Conservation (phyloP, 768 basidiomycete genomes). For the Hysterangium stoloniferum region DNA sequence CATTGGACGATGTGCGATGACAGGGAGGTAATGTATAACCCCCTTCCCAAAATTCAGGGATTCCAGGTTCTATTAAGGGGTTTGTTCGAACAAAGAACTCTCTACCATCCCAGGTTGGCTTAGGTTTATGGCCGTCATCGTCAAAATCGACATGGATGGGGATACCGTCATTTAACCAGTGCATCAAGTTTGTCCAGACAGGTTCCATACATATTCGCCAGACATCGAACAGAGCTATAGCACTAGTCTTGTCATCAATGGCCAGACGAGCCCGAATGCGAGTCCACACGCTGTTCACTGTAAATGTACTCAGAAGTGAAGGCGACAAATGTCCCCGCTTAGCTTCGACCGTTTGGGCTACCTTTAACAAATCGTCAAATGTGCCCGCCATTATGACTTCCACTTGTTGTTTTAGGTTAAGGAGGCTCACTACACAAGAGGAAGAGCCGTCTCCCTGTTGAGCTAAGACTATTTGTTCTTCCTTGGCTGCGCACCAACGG, state of each 20-base stretch:
- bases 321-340: constrained; percentile 34
- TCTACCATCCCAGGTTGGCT: constrained; percentile 33
- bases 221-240: constrained; percentile 50
- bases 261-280: constrained; percentile 50
- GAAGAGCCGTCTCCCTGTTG: constrained; percentile 36
- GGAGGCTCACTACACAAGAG: constrained; percentile 53
- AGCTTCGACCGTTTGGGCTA: constrained; percentile 32
- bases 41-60: constrained; percentile 71
- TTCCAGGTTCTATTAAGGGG: constrained; percentile 31
- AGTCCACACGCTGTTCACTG: constrained; percentile 59
- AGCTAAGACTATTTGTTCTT: constrained; percentile 61
- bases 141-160: constrained; percentile 29
- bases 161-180: constrained; percentile 72
- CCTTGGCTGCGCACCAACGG: constrained; percentile 60
- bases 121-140: constrained; percentile 20
- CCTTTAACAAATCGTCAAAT: constrained; percentile 47
- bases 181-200: constrained; percentile 62
- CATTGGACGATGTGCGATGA: constrained; percentile 9
- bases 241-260: constrained; percentile 46
- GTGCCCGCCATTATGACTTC: constrained; percentile 48
- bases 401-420: constrained; percentile 53
- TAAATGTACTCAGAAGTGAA: constrained; percentile 43
- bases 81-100: constrained; percentile 69
- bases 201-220: constrained; percentile 62
- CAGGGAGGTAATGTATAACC: constrained; percentile 53